Conservation (phyloP, 2,329 filamentous ascomycete genomes). For the Aspergillus caelatus region DNA sequence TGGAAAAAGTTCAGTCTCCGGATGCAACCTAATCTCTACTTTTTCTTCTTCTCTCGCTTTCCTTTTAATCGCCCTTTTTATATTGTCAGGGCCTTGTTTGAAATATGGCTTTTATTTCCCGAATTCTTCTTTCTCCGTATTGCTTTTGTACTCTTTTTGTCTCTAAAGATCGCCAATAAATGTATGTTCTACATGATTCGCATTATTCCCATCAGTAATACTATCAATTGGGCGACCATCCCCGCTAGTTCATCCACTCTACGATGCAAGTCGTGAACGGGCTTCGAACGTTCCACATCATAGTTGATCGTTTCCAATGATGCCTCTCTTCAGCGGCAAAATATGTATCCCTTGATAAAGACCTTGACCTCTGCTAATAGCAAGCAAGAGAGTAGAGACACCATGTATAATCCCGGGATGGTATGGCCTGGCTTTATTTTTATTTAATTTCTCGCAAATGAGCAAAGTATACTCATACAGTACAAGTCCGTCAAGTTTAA, state of each 20-base stretch:
- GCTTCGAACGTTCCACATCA: neutral
- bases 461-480: slow-evolving; percentile 1
- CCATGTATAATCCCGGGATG: neutral
- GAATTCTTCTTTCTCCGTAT: slow-evolving; percentile 11
- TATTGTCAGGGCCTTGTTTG: slow-evolving; percentile 9
- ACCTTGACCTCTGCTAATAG: neutral
- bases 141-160: slow-evolving; percentile 7
- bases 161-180: slow-evolving; percentile 14
- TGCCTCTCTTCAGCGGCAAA: neutral
- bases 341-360: neutral
- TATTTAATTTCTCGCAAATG: neutral
- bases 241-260: neutral
- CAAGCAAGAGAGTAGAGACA: neutral
- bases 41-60: slow-evolving; percentile 5
- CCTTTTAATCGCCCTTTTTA: slow-evolving; percentile 5
- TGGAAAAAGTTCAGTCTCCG: neutral
- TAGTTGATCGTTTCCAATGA: neutral
- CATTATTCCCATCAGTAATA: neutral
- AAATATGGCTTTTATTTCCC: slow-evolving; percentile 11
- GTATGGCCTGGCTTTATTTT: neutral
- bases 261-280: neutral
- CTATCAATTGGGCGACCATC: neutral
- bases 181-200: slow-evolving; percentile 8
- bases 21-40: slow-evolving; percentile 10
- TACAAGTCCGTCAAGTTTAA: slow-evolving; percentile 2